Evolutionary conservation across 2,329 filamentous ascomycete species (phyloP), one percentile per base, ranked within the genome.

Genomic region (Metarhizium sp.): DNA sequence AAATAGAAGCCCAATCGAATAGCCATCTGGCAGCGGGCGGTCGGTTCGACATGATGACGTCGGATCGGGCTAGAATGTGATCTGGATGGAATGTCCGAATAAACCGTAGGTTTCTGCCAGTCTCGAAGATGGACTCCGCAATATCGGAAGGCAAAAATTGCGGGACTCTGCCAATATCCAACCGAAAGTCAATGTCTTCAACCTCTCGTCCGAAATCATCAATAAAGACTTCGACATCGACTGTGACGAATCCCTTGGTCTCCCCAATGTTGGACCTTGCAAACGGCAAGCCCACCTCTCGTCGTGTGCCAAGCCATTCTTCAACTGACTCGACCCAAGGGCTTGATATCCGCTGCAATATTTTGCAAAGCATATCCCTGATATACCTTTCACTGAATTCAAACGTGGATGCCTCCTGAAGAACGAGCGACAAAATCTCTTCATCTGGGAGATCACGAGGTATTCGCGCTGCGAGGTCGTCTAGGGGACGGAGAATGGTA

Each of bases 101-200:
- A 54, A 94, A 84, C 7, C 87, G 81, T 50, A 95, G 70, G 65
- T 87, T 92, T 62, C 80, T 82, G 4, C 89, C 90, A 3, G 85
- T 87, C 66, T 95, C 89, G 60, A 92, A 92, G n/a, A 94, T 82
- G 5, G 78, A 74, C 52, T 80, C 78, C 3, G 83, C 85, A 60
- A 92, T 80, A 56, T 94, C 88, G 5, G 74, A 67, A 0, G 85
- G 79, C 48, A 95, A 76, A 61, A 94, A 94, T 2, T 77, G 74
- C 0, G 89, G 89, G 71, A 94, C 83, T 59, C 81, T 80, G 32
- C 79, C 73, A 25, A 76, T 74, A 57, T 87, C 82, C 36, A 92
- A 77, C 6, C 81, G 70, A 60, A 82, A 88, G 58, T 87, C 82
- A 1, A 77, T 66, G 25, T 82, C 79, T 43, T 79, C 77, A 8